Base-by-base conservation (phyloP, 2,329 filamentous ascomycete genomes). In the Neurospora crassa region DNA sequence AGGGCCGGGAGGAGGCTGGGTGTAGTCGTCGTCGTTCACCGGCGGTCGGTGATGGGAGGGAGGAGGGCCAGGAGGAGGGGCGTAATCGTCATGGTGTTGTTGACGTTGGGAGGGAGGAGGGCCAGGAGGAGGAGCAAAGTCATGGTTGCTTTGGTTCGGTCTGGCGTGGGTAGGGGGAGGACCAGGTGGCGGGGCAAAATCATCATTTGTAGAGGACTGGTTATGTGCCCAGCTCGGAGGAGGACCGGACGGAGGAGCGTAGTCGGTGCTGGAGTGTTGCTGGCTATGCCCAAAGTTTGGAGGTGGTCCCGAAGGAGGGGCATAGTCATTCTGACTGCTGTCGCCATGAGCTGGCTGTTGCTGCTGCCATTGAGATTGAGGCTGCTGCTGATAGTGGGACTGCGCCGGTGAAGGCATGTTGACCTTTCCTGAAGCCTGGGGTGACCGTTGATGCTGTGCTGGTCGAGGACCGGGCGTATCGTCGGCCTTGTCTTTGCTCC, bases 401-500 rank as follows among this genome's bases (percentile, higher is more conserved):
- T 73, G 70, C 40, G 67, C 11, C 29, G 69, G 67, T 42, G 68
- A 24, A 20, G 69, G 40, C 53, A 63, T 63, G 53, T 63, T 67
- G 68, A 70, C 37, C 53, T 67, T 24, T 71, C 67, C 40, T 71
- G 69, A 20, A 34, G 20, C 40, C 68, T 24, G 59, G 67, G 45
- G 72, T 41, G 41, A 45, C 41, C 70, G 71, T 67, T 69, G 71
- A 40, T 45, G 47, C 69, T 72, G 68, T 14, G 68, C 72, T 34
- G 73, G 40, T 7, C 74, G 77, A 5, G 83, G 84, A 40, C 82
- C 79, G 3, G 84, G 80, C 8, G 80, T 80, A 40, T 82, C 81
- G 72, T 81, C 77, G 42, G 77, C 75, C 68, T 82, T 80, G 71
- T 83, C 80, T 68, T 83, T 84, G 74, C 79, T 79, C 67, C 84